Evolutionary conservation across 108 stramenopile species (phyloP).

Genomic region (Epithemia pelagica): DNA sequence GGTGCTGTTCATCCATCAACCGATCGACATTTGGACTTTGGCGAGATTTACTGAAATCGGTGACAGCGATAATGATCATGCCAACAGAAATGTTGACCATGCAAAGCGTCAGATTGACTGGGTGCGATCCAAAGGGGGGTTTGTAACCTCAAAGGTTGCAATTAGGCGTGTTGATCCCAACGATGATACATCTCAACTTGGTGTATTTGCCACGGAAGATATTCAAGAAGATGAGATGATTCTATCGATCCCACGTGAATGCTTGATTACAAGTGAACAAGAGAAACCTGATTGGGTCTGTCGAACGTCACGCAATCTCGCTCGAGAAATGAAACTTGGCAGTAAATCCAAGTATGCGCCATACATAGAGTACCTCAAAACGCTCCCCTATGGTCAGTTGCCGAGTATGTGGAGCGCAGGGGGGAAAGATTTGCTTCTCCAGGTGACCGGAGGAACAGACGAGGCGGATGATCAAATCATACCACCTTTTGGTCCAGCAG

Average conservation of each 20-base stretch:
- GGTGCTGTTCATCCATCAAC: no score
- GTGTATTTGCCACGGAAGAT: constrained; percentile 31
- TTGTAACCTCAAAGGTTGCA: constrained; percentile 17
- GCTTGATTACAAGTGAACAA: not conserved
- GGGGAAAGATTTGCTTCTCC: constrained; percentile 27
- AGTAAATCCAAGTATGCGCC: constrained; percentile 55
- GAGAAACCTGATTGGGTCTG: constrained; percentile 11
- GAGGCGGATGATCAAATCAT: constrained; percentile 1
- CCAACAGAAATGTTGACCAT: no score
- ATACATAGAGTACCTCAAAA: constrained; percentile 54
- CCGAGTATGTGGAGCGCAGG: constrained; percentile 43
- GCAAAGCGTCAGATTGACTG: constrained; percentile 7
- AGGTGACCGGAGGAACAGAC: constrained; percentile 12
- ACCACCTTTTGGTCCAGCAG: constrained; percentile 5
- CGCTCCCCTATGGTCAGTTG: constrained; percentile 19
- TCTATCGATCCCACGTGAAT: constrained; percentile 23
- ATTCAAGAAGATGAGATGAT: constrained; percentile 22
- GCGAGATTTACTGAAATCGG: no score
- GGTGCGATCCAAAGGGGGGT: constrained; percentile 6
- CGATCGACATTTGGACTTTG: no score
- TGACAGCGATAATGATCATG: no score
- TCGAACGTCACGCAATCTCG: constrained; percentile 15
- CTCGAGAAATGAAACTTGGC: constrained; percentile 33
- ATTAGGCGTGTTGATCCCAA: constrained; percentile 11
- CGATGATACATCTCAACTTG: constrained; percentile 9